phyloP scores from a whole-genome alignment of 1,284 basidiomycete species.

The Sporisorium sorghi region DNA sequence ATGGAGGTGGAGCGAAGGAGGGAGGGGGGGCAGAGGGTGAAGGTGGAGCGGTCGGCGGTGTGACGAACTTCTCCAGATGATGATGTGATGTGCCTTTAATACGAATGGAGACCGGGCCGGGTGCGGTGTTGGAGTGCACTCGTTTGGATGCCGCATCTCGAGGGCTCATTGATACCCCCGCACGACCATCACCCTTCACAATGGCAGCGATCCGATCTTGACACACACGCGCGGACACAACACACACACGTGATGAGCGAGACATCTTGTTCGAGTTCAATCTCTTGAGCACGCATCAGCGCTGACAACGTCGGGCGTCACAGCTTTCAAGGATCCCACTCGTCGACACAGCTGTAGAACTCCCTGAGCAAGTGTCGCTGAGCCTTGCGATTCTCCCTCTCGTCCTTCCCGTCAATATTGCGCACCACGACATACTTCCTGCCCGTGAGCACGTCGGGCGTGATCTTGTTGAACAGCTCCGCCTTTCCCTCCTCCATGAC shows the following conservation, averaged over 20 bases:
- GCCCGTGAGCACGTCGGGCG: constrained; percentile 79
- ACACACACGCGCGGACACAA: no score
- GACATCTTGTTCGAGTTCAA: no score
- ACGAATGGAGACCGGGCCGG: neutral
- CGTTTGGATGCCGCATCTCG: no score
- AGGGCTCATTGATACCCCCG: no score
- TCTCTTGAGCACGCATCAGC: no score
- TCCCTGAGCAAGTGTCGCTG: constrained; percentile 85
- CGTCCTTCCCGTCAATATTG: constrained; percentile 62
- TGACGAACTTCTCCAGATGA: neutral
- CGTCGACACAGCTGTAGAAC: constrained; percentile 84
- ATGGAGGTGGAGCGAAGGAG: no score
- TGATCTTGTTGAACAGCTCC: constrained; percentile 72
- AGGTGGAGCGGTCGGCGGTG: neutral
- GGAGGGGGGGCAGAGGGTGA: neutral
- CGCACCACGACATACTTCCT: constrained; percentile 86
- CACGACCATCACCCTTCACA: no score
- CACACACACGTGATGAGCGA: no score
- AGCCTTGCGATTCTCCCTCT: constrained; percentile 78
- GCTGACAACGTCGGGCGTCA: no score
- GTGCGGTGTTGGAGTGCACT: neutral
- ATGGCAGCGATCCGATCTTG: no score
- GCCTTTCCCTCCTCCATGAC: constrained; percentile 72
- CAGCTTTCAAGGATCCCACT: constrained; percentile 74
- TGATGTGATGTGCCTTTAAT: neutral